Base-by-base conservation (phyloP, 2,329 filamentous ascomycete species). In the Exophiala viscosa region DNA sequence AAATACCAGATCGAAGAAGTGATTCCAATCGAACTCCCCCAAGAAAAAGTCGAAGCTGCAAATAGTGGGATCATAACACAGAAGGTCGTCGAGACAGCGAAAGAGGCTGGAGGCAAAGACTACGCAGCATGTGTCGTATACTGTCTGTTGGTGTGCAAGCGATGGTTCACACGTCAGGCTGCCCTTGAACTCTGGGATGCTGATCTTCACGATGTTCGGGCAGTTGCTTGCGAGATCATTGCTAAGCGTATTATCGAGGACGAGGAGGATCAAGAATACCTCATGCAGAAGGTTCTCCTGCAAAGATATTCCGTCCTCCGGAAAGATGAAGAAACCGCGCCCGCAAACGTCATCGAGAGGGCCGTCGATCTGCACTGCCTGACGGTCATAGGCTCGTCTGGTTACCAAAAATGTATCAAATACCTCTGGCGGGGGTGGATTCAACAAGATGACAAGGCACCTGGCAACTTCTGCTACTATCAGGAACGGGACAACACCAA, bases 391-490 rank as follows among this genome's bases (percentile, higher is more conserved):
- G 90, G 90, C 2, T 92, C 88, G 0, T 90, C 89, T 0, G 92
- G 93, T 20, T 99, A 97, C 69, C 93, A 97, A 64, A 96, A 95
- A 73, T 97, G 92, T 67, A 90, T 97, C 64, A 83, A 80, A 57
- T 90, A 95, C 66, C 83, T 99, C 7, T 99, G 93, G 93, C 83
- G 84, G 57, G 93, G 93, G 17, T 99, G 93, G 93, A 77, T 97
- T 7, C 85, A 96, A n/a, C 93, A 99, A 68, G 90, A 96, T 61
- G 90, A 96, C 63, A 80, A 91, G 45, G 91, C 97, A 62, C 87
- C 92, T 0, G 84, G 85, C n/a, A 84, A 84, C 47, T 99, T 99
- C 67, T 80, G 96, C 48, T 86, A 91, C 65, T 99, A 95, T 75
- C 83, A 85, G 62, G 78, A 89, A 54, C 90, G 90, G 67, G 88